A percentile compares a stretch with the other conserved stretches of the same genome.
These are phyloP conservation scores for Thielaviopsis ethacetica DNA, from an alignment of 2,329 filamentous ascomycete genomes.

Conservation along the genomic window DNA sequence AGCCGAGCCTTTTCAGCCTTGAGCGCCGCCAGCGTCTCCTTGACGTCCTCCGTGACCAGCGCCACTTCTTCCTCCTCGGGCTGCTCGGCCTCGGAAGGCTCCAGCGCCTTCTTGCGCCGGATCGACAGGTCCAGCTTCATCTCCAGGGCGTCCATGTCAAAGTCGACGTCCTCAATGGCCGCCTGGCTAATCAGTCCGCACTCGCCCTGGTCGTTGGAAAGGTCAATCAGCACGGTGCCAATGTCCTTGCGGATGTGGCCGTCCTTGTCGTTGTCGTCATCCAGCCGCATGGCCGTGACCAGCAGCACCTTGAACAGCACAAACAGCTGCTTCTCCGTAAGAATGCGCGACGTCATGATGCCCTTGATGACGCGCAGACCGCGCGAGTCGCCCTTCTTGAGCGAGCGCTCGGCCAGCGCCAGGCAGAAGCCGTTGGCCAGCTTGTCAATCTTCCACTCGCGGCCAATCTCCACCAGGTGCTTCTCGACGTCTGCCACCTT, in stretches of 20 bases:
- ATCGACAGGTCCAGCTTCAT: constrained; percentile 57
- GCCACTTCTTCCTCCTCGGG: constrained; percentile 33
- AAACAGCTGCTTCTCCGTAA: constrained; percentile 46
- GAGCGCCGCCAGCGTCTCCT: constrained; percentile 24
- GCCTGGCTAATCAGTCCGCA: constrained; percentile 47
- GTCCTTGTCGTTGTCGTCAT: constrained; percentile 35
- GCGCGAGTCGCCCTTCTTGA: constrained; percentile 40
- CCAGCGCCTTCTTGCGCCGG: constrained; percentile 36
- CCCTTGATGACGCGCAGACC: constrained; percentile 44
- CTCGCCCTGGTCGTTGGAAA: constrained; percentile 43
- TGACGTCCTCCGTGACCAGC: constrained; percentile 22
- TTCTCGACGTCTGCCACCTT: constrained; percentile 44
- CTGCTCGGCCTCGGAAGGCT: constrained; percentile 31
- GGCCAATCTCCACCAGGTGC: constrained; percentile 43
- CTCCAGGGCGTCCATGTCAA: constrained; percentile 61
- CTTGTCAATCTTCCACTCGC: constrained; percentile 52
- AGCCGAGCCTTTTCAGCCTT: constrained; percentile 22
- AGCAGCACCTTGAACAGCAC: constrained; percentile 51
- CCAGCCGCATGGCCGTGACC: constrained; percentile 39
- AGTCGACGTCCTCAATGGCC: constrained; percentile 48
- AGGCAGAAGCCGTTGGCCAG: constrained; percentile 57
- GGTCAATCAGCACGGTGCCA: constrained; percentile 47
- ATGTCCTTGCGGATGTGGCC: constrained; percentile 45
- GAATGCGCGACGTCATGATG: constrained; percentile 40
- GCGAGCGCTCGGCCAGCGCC: constrained; percentile 44